Evolutionary conservation across 208 protist species (phyloP), one percentile per base, ranked within the genome.

Genomic region (Trypanosoma avium): DNA sequence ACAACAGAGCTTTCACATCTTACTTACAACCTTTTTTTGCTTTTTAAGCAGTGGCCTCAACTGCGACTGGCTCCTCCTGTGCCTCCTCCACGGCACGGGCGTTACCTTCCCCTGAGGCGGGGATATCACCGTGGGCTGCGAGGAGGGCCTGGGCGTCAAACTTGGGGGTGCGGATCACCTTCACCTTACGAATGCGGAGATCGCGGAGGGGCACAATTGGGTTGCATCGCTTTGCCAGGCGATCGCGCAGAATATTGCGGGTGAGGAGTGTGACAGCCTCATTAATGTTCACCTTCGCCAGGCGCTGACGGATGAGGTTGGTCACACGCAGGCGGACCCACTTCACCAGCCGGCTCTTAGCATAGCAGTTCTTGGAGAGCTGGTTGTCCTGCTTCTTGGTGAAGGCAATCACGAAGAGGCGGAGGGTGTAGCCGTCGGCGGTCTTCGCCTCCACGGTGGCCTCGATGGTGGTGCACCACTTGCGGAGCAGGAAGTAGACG

Each of bases 381-480:
- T 99, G 98, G 65, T 89, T 78, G 36, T 61, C 22, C 61, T 95
- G 76, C 79, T 90, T 92, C 73, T 97, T 97, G 70, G 98, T 99
- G 95, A 99, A 99, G 60, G 81, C 97, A 61, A 99, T 97, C 81
- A 89, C 81, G 84, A 99, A 99, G 54, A 99, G 55, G 68, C 98
- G 94, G 29, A 99, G 54, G 55, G 79, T 67, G 79, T 98, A 99
- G 53, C 97, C 97, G 80, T 99, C 99, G 17, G 88, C 93, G 32
- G 98, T 99, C 82, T 96, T 98, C 64, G 98, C 95, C 60, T 98
- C 91, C 32, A 97, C 86, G 43, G 79, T 74, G 50, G 86, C 78
- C 87, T 99, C 98, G 67, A 99, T 99, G 22, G 98, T 90, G 24
- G 97, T 97, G 68, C 97, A 97, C 98, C 98, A 99, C 94, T 99